Base-by-base conservation (phyloP, 1,284 basidiomycete genomes). In the Ganoderma leucocontextum region DNA sequence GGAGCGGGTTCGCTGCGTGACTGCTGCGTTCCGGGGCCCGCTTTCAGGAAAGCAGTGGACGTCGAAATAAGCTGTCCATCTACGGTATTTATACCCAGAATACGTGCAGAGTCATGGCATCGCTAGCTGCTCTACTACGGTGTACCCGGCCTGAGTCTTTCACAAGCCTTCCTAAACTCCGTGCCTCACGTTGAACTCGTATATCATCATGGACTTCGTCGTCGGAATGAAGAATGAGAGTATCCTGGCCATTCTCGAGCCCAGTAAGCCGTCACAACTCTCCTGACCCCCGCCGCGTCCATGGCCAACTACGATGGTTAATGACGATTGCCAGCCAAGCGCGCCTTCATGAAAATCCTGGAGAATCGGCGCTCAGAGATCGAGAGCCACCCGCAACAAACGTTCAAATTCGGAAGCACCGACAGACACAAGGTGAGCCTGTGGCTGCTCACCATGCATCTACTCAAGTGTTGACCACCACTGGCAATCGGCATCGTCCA, bases 341-440 rank as follows among this genome's bases (percentile, higher is more conserved):
- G 71, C 10, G 83, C 84, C 1, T 87, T 91, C 66, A 65, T 78
- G 41, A 84, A 85, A 10, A 67, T 84, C 13, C 74, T 88, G 7
- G 80, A 84, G 66, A 77, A 79, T 35, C 81, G 78, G 19, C 81
- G 81, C 10, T 74, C 74, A 15, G 78, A 81, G 17, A 88, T 88
- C 58, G 70, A 80, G 29, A 75, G 75, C 60, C 77, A 84, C 15
- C 80, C 85, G 4, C 79, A 80, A 61, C 84, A 82, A 72, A 87
- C 87, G 2, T 89, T 90, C 78, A 77, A 82, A 65, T 91, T 87
- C 73, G 89, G 89, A 6, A 64, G 78, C 10, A 83, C 79, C 0
- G 83, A 85, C 13, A 80, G 89, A 52, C 88, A 91, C 70, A 79
- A 87, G 75, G 89, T 89, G 74, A 57, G 79, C 75, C 35, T 17